phyloP scores from a whole-genome alignment of 805 yeast species.

The Kuraishia capsulata region DNA sequence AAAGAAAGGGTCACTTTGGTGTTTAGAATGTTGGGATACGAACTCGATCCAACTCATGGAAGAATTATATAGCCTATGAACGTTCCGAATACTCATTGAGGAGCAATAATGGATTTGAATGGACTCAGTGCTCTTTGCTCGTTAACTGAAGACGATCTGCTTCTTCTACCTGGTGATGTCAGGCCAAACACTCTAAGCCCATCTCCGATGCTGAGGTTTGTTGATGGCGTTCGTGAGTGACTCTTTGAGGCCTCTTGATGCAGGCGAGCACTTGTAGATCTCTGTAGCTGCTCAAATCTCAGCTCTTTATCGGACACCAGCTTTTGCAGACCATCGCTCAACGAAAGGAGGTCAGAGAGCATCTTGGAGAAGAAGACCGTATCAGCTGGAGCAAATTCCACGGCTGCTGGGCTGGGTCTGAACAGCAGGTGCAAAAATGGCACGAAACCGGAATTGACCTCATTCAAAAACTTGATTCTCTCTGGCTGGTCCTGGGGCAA shows the following conservation, averaged over 20 bases:
- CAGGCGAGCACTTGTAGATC: neutral
- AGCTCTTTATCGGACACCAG: slow-evolving; percentile 1
- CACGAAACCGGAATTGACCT: neutral
- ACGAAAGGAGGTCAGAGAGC: neutral
- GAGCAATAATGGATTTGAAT: neutral
- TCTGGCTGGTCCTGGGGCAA: neutral
- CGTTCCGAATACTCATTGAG: too few species aligned
- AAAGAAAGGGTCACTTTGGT: slow-evolving; percentile 37
- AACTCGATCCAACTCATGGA: slow-evolving; percentile 49
- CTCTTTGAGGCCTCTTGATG: neutral
- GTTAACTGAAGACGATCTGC: neutral
- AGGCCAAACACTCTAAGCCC: neutral
- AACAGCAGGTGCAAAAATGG: slow-evolving; percentile 2
- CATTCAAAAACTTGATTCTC: neutral
- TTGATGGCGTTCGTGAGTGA: neutral
- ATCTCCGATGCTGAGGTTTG: neutral
- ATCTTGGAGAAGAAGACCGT: neutral
- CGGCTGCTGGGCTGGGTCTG: slow-evolving; percentile 1
- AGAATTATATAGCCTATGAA: slow-evolving; percentile 31
- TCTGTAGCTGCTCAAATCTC: neutral
- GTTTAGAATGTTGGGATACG: slow-evolving; percentile 54
- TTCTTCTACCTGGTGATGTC: neutral
- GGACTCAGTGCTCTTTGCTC: neutral
- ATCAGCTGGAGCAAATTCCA: neutral
- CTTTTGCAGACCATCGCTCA: neutral